Base-by-base conservation (phyloP, 495 filamentous ascomycete species). In the Trichoderma reesei region DNA sequence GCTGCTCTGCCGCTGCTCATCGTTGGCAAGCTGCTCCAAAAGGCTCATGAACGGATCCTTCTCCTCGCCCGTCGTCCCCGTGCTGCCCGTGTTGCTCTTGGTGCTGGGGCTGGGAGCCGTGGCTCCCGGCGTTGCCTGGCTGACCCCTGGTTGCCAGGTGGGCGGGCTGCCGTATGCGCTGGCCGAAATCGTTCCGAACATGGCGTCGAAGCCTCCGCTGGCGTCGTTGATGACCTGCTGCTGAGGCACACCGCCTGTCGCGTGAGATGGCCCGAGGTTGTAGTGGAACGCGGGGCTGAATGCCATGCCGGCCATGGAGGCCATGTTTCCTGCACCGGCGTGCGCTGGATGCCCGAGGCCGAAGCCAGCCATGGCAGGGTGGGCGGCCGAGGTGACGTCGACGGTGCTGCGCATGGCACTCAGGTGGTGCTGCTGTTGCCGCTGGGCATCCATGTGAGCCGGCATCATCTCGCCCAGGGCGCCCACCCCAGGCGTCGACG, bases 1-100 rank as follows among this genome's bases (percentile, higher is more conserved):
- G 56, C 72, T 68, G 5, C 70, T 66, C 33, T 84, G 82, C 7
- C 80, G 79, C 54, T 75, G 79, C 70, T 91, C 89, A 69, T 90
- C 90, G 72, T 91, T 88, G 0, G 89, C 88, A 64, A 93, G 74
- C 75, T 91, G 89, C 70, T 93, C 89, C 41, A 93, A 76, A 59
- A 93, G 70, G 65, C 85, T 89, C 36, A 93, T 69, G 68, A 93
- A 93, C 3, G 90, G 90, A 69, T 93, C 90, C 63, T 88, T 90
- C 64, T 91, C 89, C 42, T 78, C 77, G 20, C 20, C 70, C 7
- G 68, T 63, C 63, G 75, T 72, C 3, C 65, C 74, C 10, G 73
- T 70, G 63, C 78, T 78, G 2, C 72, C 73, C 11, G 73, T 72
- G 33, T 75, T 72, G 65, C 75, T 81, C 31, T 72, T 73, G 3